These are phyloP conservation scores for Alternaria consortialis DNA, from an alignment of 2,329 filamentous ascomycete genomes.

Conservation along the genomic window DNA sequence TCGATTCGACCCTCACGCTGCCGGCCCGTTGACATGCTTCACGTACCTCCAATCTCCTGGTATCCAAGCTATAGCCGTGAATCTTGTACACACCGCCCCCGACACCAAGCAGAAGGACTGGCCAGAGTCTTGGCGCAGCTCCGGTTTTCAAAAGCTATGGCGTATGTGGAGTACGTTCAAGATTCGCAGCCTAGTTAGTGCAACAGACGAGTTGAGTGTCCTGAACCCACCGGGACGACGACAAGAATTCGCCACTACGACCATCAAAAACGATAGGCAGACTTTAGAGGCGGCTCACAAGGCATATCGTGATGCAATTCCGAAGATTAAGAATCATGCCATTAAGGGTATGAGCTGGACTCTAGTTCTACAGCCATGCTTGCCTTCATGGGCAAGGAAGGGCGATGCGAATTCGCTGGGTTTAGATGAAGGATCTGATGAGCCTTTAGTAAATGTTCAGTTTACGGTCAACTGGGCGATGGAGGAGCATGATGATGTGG, in stretches of 20 bases:
- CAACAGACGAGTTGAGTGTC: constrained; percentile 46
- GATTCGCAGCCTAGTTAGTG: constrained; percentile 41
- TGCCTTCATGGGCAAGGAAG: constrained; percentile 25
- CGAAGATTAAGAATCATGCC: constrained; percentile 27
- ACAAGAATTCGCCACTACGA: constrained; percentile 50
- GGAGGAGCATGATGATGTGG: constrained; percentile 37
- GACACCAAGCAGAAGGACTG: constrained; percentile 32
- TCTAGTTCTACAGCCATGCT: constrained; percentile 33
- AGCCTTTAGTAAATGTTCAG: constrained; percentile 44
- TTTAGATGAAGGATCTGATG: constrained; percentile 17
- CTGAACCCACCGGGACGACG: constrained; percentile 22
- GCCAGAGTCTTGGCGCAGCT: constrained; percentile 45
- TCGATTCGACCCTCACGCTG: constrained; percentile 52
- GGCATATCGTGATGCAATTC: constrained; percentile 40
- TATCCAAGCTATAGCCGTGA: constrained; percentile 56
- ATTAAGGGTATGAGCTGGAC: constrained; percentile 47
- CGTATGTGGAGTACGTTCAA: constrained; percentile 50
- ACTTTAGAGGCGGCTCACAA: constrained; percentile 41
- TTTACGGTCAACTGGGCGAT: constrained; percentile 50
- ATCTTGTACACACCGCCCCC: constrained; percentile 54
- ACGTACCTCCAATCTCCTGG: constrained; percentile 68
- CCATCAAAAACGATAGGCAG: constrained; percentile 46
- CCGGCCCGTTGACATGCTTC: constrained; percentile 63
- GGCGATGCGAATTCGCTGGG: constrained; percentile 27
- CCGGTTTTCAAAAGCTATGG: constrained; percentile 41